Percentiles rank a stretch among this genome's conserved stretches.
Evolutionary conservation across 164 flowering plant species (phyloP).

Genomic region (grape (Vitis vinifera)): ASM3070453v1 NC_081811.1:15744001-15744500

Average conservation of each 20-base stretch:
- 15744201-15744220: too few relatives aligned
- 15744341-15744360: conserved; percentile 19
- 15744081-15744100: too few relatives aligned
- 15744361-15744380: conserved; percentile 28
- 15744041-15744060: too few relatives aligned
- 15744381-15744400: conserved; percentile 15
- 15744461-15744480: neutral
- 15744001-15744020: too few relatives aligned
- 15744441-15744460: conserved; percentile 1
- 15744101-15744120: too few relatives aligned
- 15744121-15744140: too few relatives aligned
- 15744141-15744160: too few relatives aligned
- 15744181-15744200: too few relatives aligned
- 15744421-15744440: neutral
- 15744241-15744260: conserved; percentile 3
- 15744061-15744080: too few relatives aligned
- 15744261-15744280: conserved; percentile 30
- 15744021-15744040: too few relatives aligned
- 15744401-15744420: neutral
- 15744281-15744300: conserved; percentile 19
- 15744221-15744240: too few relatives aligned
- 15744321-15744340: conserved; percentile 36
- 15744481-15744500: neutral
- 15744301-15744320: conserved; percentile 36
- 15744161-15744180: too few relatives aligned